Percentiles rank a stretch among this genome's conserved stretches.
Conservation (phyloP, 176 grass and related monocot species). For the Saccharum officinarum region DNA sequence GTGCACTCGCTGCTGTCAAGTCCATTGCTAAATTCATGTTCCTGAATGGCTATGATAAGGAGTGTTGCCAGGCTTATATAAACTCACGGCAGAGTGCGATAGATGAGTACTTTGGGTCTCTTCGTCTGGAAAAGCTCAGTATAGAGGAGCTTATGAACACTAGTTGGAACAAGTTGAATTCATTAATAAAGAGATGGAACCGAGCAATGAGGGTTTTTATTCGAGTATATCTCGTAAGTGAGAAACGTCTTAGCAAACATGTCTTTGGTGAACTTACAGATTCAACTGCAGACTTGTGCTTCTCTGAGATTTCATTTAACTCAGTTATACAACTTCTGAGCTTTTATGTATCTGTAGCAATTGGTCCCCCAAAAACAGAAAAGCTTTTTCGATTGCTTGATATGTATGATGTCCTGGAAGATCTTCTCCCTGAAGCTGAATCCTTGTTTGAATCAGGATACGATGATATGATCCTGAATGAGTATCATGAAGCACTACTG, state of each 20-base stretch:
- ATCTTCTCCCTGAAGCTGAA: slow-evolving; percentile 57
- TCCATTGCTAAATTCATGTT: slow-evolving; percentile 87
- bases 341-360: slow-evolving; percentile 62
- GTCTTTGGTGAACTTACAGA: slow-evolving; percentile 72
- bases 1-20: slow-evolving; percentile 67
- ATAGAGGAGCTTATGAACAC: slow-evolving; percentile 75
- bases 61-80: slow-evolving; percentile 80
- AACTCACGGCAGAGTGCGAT: slow-evolving; percentile 58
- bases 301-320: slow-evolving; percentile 81
- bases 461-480: slow-evolving; percentile 56
- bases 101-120: slow-evolving; percentile 64
- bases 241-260: slow-evolving; percentile 68
- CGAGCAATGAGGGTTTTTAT: slow-evolving; percentile 63
- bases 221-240: slow-evolving; percentile 75
- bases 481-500: slow-evolving; percentile 75
- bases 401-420: slow-evolving; percentile 69
- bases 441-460: slow-evolving; percentile 62
- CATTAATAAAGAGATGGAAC: slow-evolving; percentile 75
- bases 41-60: slow-evolving; percentile 69
- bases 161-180: slow-evolving; percentile 58
- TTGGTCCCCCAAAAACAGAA: slow-evolving; percentile 67
- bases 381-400: slow-evolving; percentile 81
- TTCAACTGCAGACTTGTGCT: slow-evolving; percentile 58
- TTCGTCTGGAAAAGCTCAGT: slow-evolving; percentile 59
- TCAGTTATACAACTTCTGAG: slow-evolving; percentile 70